Conservation (phyloP, 2,329 filamentous ascomycete genomes). For the Beauveria australis region DNA sequence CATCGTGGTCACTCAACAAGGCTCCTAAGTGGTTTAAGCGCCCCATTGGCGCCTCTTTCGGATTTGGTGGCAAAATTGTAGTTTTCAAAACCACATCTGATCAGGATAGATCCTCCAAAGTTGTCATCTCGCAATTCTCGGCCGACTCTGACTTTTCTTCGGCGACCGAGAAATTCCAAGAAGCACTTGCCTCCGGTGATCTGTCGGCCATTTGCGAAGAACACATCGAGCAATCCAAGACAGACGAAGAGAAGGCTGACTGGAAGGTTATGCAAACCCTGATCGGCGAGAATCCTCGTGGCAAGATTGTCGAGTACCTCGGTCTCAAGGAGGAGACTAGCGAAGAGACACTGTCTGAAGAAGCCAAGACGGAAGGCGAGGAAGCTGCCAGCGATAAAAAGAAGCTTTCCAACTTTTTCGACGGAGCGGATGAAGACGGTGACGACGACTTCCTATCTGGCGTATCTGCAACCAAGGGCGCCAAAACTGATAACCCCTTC, state of each 20-base stretch:
- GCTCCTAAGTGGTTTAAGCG: conserved; percentile 87
- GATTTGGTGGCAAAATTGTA: conserved; percentile 89
- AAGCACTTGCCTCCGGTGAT: conserved; percentile 69
- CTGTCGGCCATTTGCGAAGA: conserved; percentile 70
- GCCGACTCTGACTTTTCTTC: conserved; percentile 79
- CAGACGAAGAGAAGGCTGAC: conserved; percentile 88
- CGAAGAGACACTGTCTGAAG: conserved; percentile 37
- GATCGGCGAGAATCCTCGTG: conserved; percentile 75
- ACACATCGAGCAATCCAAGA: conserved; percentile 65
- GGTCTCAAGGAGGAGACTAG: conserved; percentile 65
- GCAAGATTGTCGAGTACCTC: conserved; percentile 78
- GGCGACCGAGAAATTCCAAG: conserved; percentile 80
- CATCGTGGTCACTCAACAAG: conserved; percentile 77
- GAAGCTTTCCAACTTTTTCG: conserved; percentile 72
- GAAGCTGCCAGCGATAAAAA: conserved; percentile 40
- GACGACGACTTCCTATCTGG: conserved; percentile 83
- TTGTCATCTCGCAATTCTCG: conserved; percentile 80
- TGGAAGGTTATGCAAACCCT: conserved; percentile 92
- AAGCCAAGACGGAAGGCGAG: conserved; percentile 21
- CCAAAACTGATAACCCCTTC: conserved; percentile 92
- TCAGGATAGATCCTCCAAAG: conserved; percentile 62
- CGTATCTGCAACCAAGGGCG: conserved; percentile 78
- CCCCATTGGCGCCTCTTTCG: conserved; percentile 81
- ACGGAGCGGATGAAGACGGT: conserved; percentile 52
- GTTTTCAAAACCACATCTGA: conserved; percentile 58